Evolutionary conservation across 345 rosid genomes (phyloP).

Genomic region (Turritis glabra): DNA sequence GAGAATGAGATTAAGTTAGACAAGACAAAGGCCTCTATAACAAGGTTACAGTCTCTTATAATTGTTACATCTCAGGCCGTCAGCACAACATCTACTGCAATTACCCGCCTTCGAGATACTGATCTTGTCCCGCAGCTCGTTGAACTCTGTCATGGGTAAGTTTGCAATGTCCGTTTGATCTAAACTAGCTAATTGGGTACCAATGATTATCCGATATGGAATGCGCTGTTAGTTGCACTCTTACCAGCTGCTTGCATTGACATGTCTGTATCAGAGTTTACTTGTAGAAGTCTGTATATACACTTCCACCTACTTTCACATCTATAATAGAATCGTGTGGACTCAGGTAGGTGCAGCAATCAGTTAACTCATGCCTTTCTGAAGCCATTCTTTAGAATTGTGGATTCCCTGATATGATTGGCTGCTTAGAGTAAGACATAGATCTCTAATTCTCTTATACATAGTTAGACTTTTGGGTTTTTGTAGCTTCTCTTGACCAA

Average conservation of each 20-base stretch:
- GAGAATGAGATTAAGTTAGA: conserved; percentile 78
- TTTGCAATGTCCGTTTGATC: conserved; percentile 10
- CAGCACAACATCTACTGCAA: conserved; percentile 82
- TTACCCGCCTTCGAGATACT: conserved; percentile 73
- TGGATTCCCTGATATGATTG: conserved; percentile 8
- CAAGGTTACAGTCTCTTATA: conserved; percentile 72
- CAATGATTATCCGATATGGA: conserved; percentile 1
- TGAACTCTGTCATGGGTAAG: conserved; percentile 91
- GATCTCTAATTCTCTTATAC: not conserved
- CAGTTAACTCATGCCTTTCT: not conserved
- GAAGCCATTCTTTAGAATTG: conserved; percentile 15
- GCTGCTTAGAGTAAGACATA: conserved; percentile 6
- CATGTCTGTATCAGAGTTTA: conserved; percentile 15
- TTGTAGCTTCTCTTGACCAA: conserved; percentile 4
- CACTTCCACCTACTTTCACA: not conserved
- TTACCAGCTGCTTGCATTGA: conserved; percentile 21
- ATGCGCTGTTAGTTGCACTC: not conserved
- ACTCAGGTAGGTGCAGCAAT: conserved; percentile 16
- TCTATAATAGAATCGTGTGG: not conserved
- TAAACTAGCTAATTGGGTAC: not conserved
- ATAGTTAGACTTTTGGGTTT: not conserved
- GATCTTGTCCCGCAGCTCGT: conserved; percentile 93
- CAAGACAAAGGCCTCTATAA: conserved; percentile 81
- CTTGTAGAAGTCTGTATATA: not conserved
- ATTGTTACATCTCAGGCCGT: conserved; percentile 88